phyloP scores from a whole-genome alignment of 805 yeast species.

The Myxozyma geophila region DNA sequence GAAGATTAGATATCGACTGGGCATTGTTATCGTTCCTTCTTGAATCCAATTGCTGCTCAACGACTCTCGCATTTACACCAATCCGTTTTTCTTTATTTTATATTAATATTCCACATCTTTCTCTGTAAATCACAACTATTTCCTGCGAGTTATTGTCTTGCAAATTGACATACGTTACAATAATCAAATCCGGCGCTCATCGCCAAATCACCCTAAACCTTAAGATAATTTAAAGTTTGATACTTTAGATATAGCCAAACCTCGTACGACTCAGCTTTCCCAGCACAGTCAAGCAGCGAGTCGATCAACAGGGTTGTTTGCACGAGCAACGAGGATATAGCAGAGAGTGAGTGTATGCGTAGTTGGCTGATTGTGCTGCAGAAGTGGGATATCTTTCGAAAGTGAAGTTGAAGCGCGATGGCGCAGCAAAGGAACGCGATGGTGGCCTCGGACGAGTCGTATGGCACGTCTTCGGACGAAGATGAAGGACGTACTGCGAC shows the following conservation, averaged over 20 bases:
- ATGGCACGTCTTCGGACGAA: slow-evolving; percentile 30
- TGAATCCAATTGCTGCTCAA: not conserved
- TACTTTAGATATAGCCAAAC: not conserved
- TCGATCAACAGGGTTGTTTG: not conserved
- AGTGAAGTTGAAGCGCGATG: not conserved
- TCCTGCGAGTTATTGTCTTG: too few species aligned
- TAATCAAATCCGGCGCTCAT: slow-evolving; percentile 10
- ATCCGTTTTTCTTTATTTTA: not conserved
- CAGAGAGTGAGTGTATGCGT: too few species aligned
- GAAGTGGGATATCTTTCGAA: not conserved
- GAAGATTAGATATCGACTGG: not conserved
- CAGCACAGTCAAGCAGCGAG: too few species aligned
- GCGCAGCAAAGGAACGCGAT: slow-evolving; percentile 4
- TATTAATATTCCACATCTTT: not conserved
- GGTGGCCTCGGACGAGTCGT: slow-evolving; percentile 28
- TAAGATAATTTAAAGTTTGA: slow-evolving; percentile 10
- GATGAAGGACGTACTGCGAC: slow-evolving; percentile 25
- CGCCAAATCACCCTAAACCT: not conserved
- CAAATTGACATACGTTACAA: not conserved
- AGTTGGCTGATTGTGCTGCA: too few species aligned
- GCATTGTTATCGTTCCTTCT: not conserved
- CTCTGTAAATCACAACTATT: too few species aligned
- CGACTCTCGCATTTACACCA: not conserved
- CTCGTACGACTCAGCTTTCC: too few species aligned
- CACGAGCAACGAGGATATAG: too few species aligned